phyloP scores from a whole-genome alignment of 2,329 filamentous ascomycete genomes.

The Setomelanomma holmii region DNA sequence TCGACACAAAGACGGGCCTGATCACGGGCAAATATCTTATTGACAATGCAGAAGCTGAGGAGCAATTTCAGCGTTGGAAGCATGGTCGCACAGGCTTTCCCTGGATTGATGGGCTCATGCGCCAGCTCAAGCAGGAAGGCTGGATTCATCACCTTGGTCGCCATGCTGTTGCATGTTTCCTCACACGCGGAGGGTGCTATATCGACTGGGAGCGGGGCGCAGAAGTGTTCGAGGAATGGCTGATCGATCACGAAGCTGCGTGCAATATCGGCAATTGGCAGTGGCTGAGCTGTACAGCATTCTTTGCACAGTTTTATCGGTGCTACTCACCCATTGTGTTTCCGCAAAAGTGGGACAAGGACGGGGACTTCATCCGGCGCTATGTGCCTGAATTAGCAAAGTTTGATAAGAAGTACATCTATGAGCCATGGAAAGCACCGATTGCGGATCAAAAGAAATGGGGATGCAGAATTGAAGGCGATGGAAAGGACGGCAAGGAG shows the following conservation, averaged over 20 bases:
- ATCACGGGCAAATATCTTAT: constrained; percentile 69
- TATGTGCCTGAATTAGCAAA: constrained; percentile 72
- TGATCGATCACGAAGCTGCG: constrained; percentile 77
- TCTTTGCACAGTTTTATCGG: constrained; percentile 75
- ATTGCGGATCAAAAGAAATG: constrained; percentile 73
- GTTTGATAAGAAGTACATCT: constrained; percentile 74
- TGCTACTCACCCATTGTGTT: constrained; percentile 76
- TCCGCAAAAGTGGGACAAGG: constrained; percentile 76
- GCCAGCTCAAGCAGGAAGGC: constrained; percentile 72
- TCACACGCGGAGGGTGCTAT: constrained; percentile 81
- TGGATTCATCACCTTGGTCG: constrained; percentile 83
- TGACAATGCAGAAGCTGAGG: constrained; percentile 68
- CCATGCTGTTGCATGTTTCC: constrained; percentile 79
- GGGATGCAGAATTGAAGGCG: constrained; percentile 65
- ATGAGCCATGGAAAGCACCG: constrained; percentile 79
- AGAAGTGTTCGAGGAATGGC: constrained; percentile 78
- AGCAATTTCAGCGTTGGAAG: constrained; percentile 73
- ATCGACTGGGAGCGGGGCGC: constrained; percentile 80
- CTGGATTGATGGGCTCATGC: constrained; percentile 83
- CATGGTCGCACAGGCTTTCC: constrained; percentile 75
- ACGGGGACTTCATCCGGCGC: constrained; percentile 68
- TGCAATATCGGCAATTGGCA: constrained; percentile 82
- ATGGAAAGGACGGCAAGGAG: constrained; percentile 13
- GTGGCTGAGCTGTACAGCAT: constrained; percentile 78
- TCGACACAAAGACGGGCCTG: constrained; percentile 52